phyloP scores from a whole-genome alignment of 495 filamentous ascomycete genomes.

The Extremus antarcticus region DNA sequence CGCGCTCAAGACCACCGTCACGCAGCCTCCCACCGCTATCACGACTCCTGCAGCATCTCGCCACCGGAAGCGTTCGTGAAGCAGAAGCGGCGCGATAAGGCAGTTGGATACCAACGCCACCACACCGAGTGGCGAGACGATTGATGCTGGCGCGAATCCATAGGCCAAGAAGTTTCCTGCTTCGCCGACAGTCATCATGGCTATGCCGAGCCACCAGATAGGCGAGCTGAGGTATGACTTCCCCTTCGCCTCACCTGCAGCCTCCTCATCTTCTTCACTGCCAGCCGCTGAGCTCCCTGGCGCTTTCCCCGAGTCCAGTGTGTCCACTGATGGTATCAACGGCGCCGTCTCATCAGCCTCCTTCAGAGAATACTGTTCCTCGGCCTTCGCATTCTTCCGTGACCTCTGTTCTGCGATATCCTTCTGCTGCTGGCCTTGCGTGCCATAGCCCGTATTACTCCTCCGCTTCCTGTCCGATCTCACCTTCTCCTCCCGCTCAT shows the following conservation, averaged over 20 bases:
- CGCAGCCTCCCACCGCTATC: slow-evolving; percentile 74
- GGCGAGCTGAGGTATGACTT: slow-evolving; percentile 78
- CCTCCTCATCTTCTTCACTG: slow-evolving; percentile 23
- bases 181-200: slow-evolving; percentile 87
- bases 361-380: slow-evolving; percentile 12
- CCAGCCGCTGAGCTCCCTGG: slow-evolving; percentile 2
- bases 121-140: slow-evolving; percentile 92
- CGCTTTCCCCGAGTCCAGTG: background rate
- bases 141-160: slow-evolving; percentile 95
- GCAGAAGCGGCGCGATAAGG: slow-evolving; percentile 82
- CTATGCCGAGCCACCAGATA: slow-evolving; percentile 90
- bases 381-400: slow-evolving; percentile 17
- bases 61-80: slow-evolving; percentile 76
- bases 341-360: slow-evolving; percentile 15
- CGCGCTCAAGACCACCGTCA: slow-evolving; percentile 85
- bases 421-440: slow-evolving; percentile 26
- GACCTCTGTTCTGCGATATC: slow-evolving; percentile 21
- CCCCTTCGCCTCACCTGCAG: slow-evolving; percentile 9
- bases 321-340: slow-evolving; percentile 30
- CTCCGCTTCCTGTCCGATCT: slow-evolving; percentile 21
- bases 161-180: slow-evolving; percentile 95
- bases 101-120: slow-evolving; percentile 94
- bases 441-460: slow-evolving; percentile 25
- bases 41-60: slow-evolving; percentile 86
- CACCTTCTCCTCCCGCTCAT: slow-evolving; percentile 28